Percentiles rank a stretch among this genome's conserved stretches.
Evolutionary conservation across 176 grass and related monocot genomes (phyloP).

Genomic region (Cenchrus fungigraminus): DNA sequence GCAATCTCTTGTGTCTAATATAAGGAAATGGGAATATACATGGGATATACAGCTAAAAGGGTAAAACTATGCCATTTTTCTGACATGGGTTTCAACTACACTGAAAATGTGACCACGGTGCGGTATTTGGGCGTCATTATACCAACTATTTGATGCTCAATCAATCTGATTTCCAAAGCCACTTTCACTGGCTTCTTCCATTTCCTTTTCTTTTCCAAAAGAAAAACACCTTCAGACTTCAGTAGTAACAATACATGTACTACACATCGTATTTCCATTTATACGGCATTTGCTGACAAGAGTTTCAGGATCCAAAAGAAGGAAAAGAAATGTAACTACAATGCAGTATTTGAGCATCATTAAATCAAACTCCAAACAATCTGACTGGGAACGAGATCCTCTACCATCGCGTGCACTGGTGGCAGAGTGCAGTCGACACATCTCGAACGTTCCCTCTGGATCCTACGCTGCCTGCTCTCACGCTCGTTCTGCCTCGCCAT

Average conservation of each 20-base stretch:
- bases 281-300: too few relatives aligned
- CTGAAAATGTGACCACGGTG: background rate
- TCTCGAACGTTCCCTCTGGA: too few relatives aligned
- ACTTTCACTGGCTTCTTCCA: background rate
- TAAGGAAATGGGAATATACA: background rate
- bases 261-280: background rate
- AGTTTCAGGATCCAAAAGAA: too few relatives aligned
- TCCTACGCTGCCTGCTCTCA: too few relatives aligned
- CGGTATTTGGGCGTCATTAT: background rate
- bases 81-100: background rate
- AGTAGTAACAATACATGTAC: background rate
- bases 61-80: background rate
- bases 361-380: too few relatives aligned
- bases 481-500: too few relatives aligned
- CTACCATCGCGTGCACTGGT: too few relatives aligned
- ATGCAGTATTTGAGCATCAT: too few relatives aligned
- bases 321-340: too few relatives aligned
- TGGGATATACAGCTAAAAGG: background rate
- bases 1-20: background rate
- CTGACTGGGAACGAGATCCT: too few relatives aligned
- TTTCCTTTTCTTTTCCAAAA: background rate
- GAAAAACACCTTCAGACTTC: background rate
- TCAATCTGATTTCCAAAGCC: background rate
- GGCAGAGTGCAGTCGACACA: too few relatives aligned
- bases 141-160: background rate